Conservation (phyloP, 83 land plant genomes). For the Diphasiastrum complanatum region DNA sequence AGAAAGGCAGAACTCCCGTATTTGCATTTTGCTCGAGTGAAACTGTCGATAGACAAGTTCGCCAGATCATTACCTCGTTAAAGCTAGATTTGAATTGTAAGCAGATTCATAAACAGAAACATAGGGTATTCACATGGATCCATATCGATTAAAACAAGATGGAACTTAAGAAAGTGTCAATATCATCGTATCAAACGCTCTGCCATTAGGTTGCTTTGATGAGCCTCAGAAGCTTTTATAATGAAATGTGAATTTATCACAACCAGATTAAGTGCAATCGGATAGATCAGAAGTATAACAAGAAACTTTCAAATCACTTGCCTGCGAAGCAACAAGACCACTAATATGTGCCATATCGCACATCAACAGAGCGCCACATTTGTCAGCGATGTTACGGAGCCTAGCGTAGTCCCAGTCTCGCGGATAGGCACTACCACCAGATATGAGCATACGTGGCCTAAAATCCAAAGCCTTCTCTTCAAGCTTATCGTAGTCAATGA, state of each 20-base stretch:
- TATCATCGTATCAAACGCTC: background rate
- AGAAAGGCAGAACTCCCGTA: background rate
- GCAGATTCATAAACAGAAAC: background rate
- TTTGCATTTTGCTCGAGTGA: background rate
- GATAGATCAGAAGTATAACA: too few relatives aligned
- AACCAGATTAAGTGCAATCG: background rate
- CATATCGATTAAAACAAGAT: background rate
- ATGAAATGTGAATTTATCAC: background rate
- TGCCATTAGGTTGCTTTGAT: background rate
- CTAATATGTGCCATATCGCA: constrained; percentile 13
- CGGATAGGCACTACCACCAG: constrained; percentile 15
- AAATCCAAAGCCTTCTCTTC: constrained; percentile 7
- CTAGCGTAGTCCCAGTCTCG: constrained; percentile 4
- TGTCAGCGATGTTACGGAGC: constrained; percentile 10
- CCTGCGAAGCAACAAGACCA: constrained; percentile 7
- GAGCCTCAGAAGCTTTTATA: background rate
- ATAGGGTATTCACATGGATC: background rate
- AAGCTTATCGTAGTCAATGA: constrained; percentile 25
- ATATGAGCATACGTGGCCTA: background rate
- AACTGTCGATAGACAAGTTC: background rate
- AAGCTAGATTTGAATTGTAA: background rate
- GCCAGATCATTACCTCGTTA: background rate
- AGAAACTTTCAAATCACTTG: too few relatives aligned
- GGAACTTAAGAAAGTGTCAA: background rate
- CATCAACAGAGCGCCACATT: constrained; percentile 7